phyloP scores from a whole-genome alignment of 2,329 filamentous ascomycete species.

The Fusarium pilosicola region DNA sequence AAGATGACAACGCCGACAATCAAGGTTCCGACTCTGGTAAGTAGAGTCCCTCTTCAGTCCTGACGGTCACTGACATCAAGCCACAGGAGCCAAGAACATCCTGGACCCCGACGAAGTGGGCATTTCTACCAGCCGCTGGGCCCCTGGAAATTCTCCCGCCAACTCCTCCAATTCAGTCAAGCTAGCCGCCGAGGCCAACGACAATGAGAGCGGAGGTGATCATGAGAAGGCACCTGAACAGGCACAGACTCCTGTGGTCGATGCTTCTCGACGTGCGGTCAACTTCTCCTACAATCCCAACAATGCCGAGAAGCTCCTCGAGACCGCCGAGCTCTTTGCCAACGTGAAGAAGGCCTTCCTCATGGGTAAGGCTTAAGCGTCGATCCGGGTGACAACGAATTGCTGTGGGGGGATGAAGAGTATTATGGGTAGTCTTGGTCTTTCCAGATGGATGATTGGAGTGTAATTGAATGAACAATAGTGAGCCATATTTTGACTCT shows the following conservation, averaged over 20 bases:
- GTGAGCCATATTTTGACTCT: not conserved
- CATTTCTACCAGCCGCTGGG: constrained; percentile 26
- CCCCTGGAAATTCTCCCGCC: not conserved
- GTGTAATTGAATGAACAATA: not conserved
- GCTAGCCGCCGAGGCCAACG: not conserved
- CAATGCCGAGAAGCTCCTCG: constrained; percentile 2
- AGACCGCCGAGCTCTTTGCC: not conserved
- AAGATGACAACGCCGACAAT: not conserved
- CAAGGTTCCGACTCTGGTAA: not conserved
- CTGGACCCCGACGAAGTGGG: constrained; percentile 1
- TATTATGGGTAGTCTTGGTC: not conserved
- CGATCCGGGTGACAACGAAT: not conserved
- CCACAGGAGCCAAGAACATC: not conserved
- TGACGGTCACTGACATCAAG: not conserved
- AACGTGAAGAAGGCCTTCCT: constrained; percentile 27
- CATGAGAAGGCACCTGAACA: not conserved
- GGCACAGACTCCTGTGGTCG: not conserved
- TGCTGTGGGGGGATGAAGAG: not conserved
- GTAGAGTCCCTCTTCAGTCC: fast-evolving
- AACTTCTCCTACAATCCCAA: constrained; percentile 5
- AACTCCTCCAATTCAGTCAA: not conserved
- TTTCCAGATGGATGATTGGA: not conserved
- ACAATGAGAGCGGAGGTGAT: not conserved
- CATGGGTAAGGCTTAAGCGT: not conserved
- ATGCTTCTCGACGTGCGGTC: not conserved